These are phyloP conservation scores for Favolaschia claudopus DNA, from an alignment of 768 basidiomycete species.

Conservation along the genomic window DNA sequence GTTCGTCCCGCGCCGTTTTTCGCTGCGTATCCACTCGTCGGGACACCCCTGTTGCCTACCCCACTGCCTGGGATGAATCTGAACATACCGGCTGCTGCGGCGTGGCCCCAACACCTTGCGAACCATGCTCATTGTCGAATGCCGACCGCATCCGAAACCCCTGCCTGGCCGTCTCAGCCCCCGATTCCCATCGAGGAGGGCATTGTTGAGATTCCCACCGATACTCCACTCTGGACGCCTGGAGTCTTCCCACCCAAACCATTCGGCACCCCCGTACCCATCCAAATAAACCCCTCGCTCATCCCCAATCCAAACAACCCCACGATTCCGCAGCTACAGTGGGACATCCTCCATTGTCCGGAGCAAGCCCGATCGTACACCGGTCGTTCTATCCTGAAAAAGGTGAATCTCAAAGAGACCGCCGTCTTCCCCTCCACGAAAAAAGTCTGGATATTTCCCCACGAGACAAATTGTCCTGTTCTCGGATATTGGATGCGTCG, in stretches of 20 bases:
- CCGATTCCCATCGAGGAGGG: slow-evolving; percentile 2
- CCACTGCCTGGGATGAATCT: slow-evolving; percentile 6
- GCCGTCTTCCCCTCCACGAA: slow-evolving; percentile 41
- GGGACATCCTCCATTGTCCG: slow-evolving; percentile 51
- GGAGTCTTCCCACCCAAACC: slow-evolving; percentile 23
- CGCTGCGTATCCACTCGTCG: not conserved
- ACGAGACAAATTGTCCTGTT: slow-evolving; percentile 36
- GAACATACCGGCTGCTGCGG: slow-evolving; percentile 14
- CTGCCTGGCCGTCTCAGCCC: slow-evolving; percentile 11
- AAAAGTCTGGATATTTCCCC: slow-evolving; percentile 47
- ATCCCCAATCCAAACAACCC: slow-evolving; percentile 49
- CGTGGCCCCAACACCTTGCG: slow-evolving; percentile 13
- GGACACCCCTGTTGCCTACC: not conserved
- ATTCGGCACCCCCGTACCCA: slow-evolving; percentile 28
- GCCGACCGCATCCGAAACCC: slow-evolving; percentile 11
- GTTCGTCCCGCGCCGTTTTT: slow-evolving; percentile 3
- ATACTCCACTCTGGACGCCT: slow-evolving; percentile 13
- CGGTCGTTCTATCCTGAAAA: slow-evolving; percentile 36
- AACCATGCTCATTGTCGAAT: not conserved
- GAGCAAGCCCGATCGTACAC: slow-evolving; percentile 43
- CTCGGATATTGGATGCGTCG: slow-evolving; percentile 50
- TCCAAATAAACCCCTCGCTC: slow-evolving; percentile 24
- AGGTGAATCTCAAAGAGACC: slow-evolving; percentile 38
- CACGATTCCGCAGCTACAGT: slow-evolving; percentile 42
- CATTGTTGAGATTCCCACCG: slow-evolving; percentile 13